phyloP scores from a whole-genome alignment of 495 filamentous ascomycete species.

The Cenococcum geophilum region DNA sequence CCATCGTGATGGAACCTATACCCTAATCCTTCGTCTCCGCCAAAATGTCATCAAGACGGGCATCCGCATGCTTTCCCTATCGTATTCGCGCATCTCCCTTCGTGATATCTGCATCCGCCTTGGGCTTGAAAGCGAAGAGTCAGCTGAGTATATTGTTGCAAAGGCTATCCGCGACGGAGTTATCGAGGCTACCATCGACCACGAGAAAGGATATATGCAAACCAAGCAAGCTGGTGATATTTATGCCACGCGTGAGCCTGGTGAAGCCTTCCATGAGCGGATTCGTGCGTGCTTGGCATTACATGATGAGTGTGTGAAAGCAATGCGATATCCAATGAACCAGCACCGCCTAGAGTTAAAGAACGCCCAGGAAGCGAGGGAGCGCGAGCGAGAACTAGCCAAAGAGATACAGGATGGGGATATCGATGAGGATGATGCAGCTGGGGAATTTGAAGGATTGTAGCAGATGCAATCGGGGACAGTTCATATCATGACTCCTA shows the following conservation, averaged over 20 bases:
- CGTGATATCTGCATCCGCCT: conserved; percentile 95
- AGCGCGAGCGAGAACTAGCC: conserved; percentile 90
- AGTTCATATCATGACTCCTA: no score
- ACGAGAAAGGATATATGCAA: conserved; percentile 96
- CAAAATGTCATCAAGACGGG: conserved; percentile 99
- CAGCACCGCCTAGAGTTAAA: conserved; percentile 95
- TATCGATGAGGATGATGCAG: conserved; percentile 93
- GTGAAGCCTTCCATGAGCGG: conserved; percentile 93
- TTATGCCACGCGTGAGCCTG: conserved; percentile 91
- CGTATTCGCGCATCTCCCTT: conserved; percentile 95
- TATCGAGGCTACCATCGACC: conserved; percentile 90
- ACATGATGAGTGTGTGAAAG: conserved; percentile 97
- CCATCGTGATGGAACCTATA: conserved; percentile 90
- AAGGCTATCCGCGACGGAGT: conserved; percentile 98
- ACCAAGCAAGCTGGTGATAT: conserved; percentile 93
- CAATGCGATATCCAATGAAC: conserved; percentile 99
- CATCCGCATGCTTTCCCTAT: conserved; percentile 97
- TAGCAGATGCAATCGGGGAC: conserved; percentile 7
- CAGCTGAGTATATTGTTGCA: conserved; percentile 96
- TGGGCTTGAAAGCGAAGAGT: conserved; percentile 87
- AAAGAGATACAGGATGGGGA: conserved; percentile 99
- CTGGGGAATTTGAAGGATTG: conserved; percentile 95
- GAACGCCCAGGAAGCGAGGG: conserved; percentile 94
- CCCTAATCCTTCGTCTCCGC: conserved; percentile 82
- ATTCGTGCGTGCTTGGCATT: conserved; percentile 84